Conservation (phyloP, 2,329 filamentous ascomycete species). For the Fusarium neocosmosporiellum region DNA sequence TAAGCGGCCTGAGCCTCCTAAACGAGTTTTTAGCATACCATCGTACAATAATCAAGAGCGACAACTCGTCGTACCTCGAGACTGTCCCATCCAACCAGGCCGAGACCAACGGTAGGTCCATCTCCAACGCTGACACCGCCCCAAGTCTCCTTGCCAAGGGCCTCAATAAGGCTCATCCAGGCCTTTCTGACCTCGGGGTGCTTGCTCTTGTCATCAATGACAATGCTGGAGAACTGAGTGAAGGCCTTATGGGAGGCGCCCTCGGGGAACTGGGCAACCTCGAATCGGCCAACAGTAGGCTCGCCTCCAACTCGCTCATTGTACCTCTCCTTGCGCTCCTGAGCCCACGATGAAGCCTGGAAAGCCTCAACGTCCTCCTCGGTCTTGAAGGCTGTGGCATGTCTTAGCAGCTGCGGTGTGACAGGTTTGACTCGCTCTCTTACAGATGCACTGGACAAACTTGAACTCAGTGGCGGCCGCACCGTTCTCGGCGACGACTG, state of each 20-base stretch:
- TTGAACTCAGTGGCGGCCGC: constrained; percentile 10
- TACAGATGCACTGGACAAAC: constrained; percentile 15
- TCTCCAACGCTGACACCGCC: constrained; percentile 13
- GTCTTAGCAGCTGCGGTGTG: not conserved
- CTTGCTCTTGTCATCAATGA: constrained; percentile 6
- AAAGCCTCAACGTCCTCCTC: constrained; percentile 14
- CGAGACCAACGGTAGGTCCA: constrained; percentile 11
- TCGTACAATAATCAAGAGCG: rapidly evolving
- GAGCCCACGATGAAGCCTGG: not conserved
- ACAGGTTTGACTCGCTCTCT: not conserved
- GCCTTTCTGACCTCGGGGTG: not conserved
- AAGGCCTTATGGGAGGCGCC: not conserved
- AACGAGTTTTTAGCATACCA: not conserved
- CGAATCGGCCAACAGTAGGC: constrained; percentile 4
- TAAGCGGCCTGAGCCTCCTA: constrained; percentile 14
- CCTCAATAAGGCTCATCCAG: constrained; percentile 2
- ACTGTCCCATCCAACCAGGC: constrained; percentile 18
- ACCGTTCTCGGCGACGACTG: constrained; percentile 13
- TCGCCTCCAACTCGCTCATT: not conserved
- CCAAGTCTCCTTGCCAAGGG: constrained; percentile 15
- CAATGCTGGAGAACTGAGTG: constrained; percentile 20
- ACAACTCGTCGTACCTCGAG: constrained; percentile 4
- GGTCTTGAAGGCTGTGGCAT: constrained; percentile 13
- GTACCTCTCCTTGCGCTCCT: constrained; percentile 16
- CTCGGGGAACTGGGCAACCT: constrained; percentile 13